A percentile compares a stretch with the other conserved stretches of the same genome.
Conservation (phyloP, 495 filamentous ascomycete species). For the Penicillium dipodomyicola region DNA sequence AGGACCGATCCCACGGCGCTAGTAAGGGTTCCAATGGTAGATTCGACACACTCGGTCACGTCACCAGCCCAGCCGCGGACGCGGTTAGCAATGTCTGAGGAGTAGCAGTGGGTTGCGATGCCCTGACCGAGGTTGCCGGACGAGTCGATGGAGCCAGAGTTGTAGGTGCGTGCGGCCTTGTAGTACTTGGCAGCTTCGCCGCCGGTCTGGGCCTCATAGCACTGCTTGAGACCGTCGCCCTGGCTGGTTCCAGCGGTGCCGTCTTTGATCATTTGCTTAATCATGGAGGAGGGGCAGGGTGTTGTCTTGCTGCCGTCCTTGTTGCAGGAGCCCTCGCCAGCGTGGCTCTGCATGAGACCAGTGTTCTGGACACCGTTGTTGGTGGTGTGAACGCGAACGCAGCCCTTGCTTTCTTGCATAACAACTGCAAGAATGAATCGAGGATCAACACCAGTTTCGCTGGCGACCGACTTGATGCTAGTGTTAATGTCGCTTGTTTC, state of each 20-base stretch:
- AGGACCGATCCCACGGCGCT: slow-evolving; percentile 9
- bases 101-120: slow-evolving; percentile 54
- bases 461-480: slow-evolving; percentile 40
- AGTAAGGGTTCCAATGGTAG: slow-evolving; percentile 16
- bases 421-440: slow-evolving; percentile 58
- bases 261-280: slow-evolving; percentile 51
- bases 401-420: slow-evolving; percentile 60
- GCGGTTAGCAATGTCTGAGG: slow-evolving; percentile 57
- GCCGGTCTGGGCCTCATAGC: slow-evolving; percentile 29
- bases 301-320: slow-evolving; percentile 28
- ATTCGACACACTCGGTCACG: slow-evolving; percentile 21
- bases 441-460: slow-evolving; percentile 42
- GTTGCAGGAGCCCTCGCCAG: slow-evolving; percentile 49
- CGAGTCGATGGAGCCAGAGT: slow-evolving; percentile 51
- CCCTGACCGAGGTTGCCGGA: slow-evolving; percentile 50
- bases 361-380: slow-evolving; percentile 49
- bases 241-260: slow-evolving; percentile 39
- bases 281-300: slow-evolving; percentile 47
- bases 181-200: slow-evolving; percentile 44
- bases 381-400: slow-evolving; percentile 52
- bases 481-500: slow-evolving; percentile 43
- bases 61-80: slow-evolving; percentile 48
- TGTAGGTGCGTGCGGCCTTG: slow-evolving; percentile 53
- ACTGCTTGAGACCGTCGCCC: slow-evolving; percentile 45
- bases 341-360: slow-evolving; percentile 55